A percentile compares a stretch with the other conserved stretches of the same genome.
Conservation (phyloP, 2,329 filamentous ascomycete genomes). For the Microcyclosporella mali region DNA sequence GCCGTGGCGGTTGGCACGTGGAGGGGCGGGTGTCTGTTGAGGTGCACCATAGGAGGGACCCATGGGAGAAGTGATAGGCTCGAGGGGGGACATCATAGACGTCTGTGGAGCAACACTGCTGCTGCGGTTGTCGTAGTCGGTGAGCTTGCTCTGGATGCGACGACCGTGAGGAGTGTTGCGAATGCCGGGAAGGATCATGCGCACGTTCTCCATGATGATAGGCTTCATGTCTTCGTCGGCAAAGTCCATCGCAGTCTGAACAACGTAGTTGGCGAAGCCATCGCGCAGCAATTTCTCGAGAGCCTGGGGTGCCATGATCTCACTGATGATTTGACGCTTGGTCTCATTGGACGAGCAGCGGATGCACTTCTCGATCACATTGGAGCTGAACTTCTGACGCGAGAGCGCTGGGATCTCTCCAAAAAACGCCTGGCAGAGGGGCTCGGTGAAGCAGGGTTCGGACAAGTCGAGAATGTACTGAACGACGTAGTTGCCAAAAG, state of each 20-base stretch:
- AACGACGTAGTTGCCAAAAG: conserved; percentile 97
- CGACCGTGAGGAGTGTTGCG: conserved; percentile 90
- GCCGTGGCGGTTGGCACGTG: conserved; percentile 25
- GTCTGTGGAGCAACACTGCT: conserved; percentile 28
- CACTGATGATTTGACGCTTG: conserved; percentile 75
- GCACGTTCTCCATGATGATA: conserved; percentile 74
- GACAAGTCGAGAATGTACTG: conserved; percentile 96
- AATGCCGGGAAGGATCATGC: conserved; percentile 75
- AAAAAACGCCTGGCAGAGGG: conserved; percentile 73
- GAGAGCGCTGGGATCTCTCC: conserved; percentile 67
- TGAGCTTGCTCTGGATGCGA: conserved; percentile 84
- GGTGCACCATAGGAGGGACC: neutral
- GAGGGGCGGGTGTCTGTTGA: conserved; percentile 12
- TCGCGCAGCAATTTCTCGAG: conserved; percentile 86
- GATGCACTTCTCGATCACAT: conserved; percentile 89
- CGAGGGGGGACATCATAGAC: conserved; percentile 17
- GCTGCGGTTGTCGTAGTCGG: conserved; percentile 45
- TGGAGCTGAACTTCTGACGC: conserved; percentile 98
- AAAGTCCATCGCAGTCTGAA: conserved; percentile 91
- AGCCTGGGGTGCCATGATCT: conserved; percentile 68
- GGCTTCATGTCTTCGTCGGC: conserved; percentile 66
- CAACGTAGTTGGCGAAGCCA: conserved; percentile 94
- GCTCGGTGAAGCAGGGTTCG: conserved; percentile 80
- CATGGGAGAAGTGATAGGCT: conserved; percentile 9
- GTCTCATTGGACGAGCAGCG: conserved; percentile 71